These are phyloP conservation scores for Talaromyces ruber DNA, from an alignment of 495 filamentous ascomycete species.

Conservation along the genomic window DNA sequence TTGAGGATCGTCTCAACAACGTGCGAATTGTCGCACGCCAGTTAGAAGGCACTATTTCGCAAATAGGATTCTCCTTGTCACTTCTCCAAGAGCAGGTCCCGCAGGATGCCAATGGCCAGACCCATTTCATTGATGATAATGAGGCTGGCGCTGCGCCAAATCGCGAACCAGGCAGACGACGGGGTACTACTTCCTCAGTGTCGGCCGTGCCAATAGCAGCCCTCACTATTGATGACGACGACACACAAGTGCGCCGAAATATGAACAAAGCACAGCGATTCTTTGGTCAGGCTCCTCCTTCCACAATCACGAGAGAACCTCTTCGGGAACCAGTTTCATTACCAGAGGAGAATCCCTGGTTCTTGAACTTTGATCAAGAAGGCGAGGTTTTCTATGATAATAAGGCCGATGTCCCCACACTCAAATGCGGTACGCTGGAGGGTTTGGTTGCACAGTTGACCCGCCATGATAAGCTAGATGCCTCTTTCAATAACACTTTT, in stretches of 20 bases:
- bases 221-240: slow-evolving; percentile 50
- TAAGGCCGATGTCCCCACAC: slow-evolving; percentile 58
- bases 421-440: slow-evolving; percentile 82
- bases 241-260: slow-evolving; percentile 55
- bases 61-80: slow-evolving; percentile 80
- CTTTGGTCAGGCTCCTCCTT: slow-evolving; percentile 74
- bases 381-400: slow-evolving; percentile 82
- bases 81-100: slow-evolving; percentile 75
- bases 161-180: slow-evolving; percentile 24
- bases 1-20: slow-evolving; percentile 80
- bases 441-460: slow-evolving; percentile 95
- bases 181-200: slow-evolving; percentile 37
- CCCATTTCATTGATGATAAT: slow-evolving; percentile 24
- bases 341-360: slow-evolving; percentile 72
- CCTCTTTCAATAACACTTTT: slow-evolving; percentile 96
- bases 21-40: slow-evolving; percentile 67
- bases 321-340: slow-evolving; percentile 38
- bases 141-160: slow-evolving; percentile 14
- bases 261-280: slow-evolving; percentile 80
- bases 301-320: slow-evolving; percentile 36
- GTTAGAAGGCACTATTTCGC: slow-evolving; percentile 76
- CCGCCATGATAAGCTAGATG: slow-evolving; percentile 88
- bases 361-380: slow-evolving; percentile 80
- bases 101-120: slow-evolving; percentile 26
- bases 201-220: slow-evolving; percentile 58